Percentiles rank a stretch among this genome's conserved stretches.
Evolutionary conservation across 1,139 yeast genomes (phyloP).

Genomic region (Yamadazyma kanchanaburiensis): DNA sequence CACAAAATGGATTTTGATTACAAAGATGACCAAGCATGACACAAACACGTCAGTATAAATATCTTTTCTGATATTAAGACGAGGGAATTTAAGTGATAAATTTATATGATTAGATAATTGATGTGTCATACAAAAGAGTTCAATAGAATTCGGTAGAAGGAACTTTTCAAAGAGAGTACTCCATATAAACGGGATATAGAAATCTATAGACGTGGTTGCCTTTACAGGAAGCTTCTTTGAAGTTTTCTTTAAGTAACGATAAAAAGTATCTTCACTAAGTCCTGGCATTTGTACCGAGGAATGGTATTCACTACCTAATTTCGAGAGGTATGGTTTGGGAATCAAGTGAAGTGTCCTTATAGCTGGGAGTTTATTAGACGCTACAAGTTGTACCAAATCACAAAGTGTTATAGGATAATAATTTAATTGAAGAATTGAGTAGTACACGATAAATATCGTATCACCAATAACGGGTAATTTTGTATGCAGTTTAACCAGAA

Average conservation of each 20-base stretch:
- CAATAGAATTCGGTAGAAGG: conserved; percentile 30
- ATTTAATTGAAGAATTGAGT: conserved; percentile 31
- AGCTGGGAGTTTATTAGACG: conserved; percentile 36
- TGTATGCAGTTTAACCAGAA: conserved; percentile 13
- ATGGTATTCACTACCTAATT: conserved; percentile 2
- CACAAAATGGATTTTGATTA: conserved; percentile 27
- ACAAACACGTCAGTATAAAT: conserved; percentile 29
- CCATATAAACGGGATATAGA: conserved; percentile 35
- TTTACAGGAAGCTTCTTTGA: conserved; percentile 13
- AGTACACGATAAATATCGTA: conserved; percentile 33
- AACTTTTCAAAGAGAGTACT: conserved; percentile 22
- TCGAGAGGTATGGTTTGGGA: conserved; percentile 4
- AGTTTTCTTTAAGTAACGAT: conserved; percentile 12
- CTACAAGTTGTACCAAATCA: conserved; percentile 30
- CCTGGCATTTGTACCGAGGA: conserved; percentile 9
- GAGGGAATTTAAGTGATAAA: conserved; percentile 7
- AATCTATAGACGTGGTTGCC: conserved; percentile 12
- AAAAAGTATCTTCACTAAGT: conserved; percentile 3
- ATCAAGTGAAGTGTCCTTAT: conserved; percentile 19
- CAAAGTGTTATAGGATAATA: conserved; percentile 34
- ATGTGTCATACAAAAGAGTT: conserved; percentile 20
- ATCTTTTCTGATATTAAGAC: conserved; percentile 1
- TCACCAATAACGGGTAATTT: conserved; percentile 24
- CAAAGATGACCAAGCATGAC: conserved; percentile 20
- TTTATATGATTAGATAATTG: conserved; percentile 12